A percentile compares a stretch with the other conserved stretches of the same genome.
Evolutionary conservation across 2,329 filamentous ascomycete genomes (phyloP).

Genomic region (Fusarium clavum): DNA sequence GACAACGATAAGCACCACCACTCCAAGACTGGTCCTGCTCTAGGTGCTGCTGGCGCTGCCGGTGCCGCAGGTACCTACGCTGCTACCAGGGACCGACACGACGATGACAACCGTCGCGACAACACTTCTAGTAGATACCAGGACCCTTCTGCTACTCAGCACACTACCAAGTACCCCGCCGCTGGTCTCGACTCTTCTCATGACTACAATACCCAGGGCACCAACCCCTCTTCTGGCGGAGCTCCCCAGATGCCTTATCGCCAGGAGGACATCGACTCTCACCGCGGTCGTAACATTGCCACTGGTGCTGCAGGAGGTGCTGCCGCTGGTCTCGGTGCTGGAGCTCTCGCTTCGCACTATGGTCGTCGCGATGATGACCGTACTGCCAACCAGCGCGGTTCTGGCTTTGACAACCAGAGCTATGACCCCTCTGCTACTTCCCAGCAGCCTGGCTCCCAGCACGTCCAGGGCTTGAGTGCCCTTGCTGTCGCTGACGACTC

Average conservation of each 20-base stretch:
- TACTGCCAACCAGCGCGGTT: neutral
- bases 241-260: neutral
- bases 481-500: neutral
- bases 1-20: conserved; percentile 9
- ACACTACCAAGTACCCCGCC: conserved; percentile 3
- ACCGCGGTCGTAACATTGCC: neutral
- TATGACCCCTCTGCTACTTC: neutral
- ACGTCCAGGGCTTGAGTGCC: neutral
- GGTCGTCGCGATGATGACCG: neutral
- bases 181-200: conserved; percentile 1
- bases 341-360: conserved; percentile 9
- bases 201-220: neutral
- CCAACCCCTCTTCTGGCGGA: neutral
- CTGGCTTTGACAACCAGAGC: neutral
- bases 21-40: conserved; percentile 23
- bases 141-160: neutral
- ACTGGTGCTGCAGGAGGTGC: conserved; percentile 2
- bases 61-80: conserved; percentile 30
- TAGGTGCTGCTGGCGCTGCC: conserved; percentile 34
- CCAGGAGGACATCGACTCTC: neutral
- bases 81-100: conserved; percentile 18
- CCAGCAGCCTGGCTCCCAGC: neutral
- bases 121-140: neutral
- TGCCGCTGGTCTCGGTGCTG: conserved; percentile 15
- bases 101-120: conserved; percentile 8